These are phyloP conservation scores for Mycena epipterygia DNA, from an alignment of 768 basidiomycete genomes.

Conservation along the genomic window DNA sequence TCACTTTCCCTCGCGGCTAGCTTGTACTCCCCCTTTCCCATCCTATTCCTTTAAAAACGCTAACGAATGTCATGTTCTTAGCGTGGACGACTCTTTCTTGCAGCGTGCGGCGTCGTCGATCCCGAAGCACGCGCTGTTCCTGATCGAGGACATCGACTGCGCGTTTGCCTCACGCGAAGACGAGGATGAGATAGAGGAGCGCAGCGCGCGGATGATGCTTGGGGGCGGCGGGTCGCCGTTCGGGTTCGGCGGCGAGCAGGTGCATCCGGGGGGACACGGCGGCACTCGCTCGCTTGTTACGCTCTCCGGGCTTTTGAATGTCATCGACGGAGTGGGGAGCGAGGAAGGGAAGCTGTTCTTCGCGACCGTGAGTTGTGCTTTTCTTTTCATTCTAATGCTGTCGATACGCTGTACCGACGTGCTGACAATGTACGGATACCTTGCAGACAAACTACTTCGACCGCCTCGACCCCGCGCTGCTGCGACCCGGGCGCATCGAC, in stretches of 20 bases:
- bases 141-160: constrained; percentile 42
- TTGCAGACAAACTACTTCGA: constrained; percentile 49
- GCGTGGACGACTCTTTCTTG: constrained; percentile 47
- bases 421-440: neutral
- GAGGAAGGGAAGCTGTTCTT: constrained; percentile 49
- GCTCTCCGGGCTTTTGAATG: constrained; percentile 51
- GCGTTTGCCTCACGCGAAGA: constrained; percentile 42
- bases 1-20: constrained; percentile 44
- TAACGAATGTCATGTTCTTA: constrained; percentile 13
- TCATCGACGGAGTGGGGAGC: constrained; percentile 52
- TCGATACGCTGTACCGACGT: neutral
- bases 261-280: neutral
- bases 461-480: constrained; percentile 51
- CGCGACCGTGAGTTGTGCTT: constrained; percentile 24
- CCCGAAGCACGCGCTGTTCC: constrained; percentile 46
- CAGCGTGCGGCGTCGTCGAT: constrained; percentile 40
- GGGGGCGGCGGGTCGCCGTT: neutral
- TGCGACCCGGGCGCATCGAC: constrained; percentile 53
- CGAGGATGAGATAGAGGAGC: constrained; percentile 1
- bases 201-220: too few species aligned
- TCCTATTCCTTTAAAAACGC: too few species aligned
- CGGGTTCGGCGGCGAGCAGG: neutral
- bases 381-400: neutral
- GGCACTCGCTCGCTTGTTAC: constrained; percentile 38
- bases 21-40: constrained; percentile 36